Percentiles rank a stretch among this genome's conserved stretches.
phyloP scores from a whole-genome alignment of 2,329 filamentous ascomycete genomes.

The Leptographium lundbergii region DNA sequence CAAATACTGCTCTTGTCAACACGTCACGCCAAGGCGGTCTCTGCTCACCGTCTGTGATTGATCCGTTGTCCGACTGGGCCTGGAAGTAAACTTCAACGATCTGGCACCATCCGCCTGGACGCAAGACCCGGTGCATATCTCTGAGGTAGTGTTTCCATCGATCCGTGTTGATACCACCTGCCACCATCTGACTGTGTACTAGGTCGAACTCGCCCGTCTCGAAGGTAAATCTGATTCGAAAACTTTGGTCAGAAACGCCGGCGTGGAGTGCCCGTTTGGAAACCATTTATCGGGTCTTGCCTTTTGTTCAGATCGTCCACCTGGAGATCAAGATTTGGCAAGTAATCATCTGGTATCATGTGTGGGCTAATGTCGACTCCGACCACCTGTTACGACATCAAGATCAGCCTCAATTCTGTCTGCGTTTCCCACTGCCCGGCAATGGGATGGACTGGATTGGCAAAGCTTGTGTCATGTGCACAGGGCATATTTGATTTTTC shows the following conservation, averaged over 20 bases:
- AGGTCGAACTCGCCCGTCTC: constrained; percentile 63
- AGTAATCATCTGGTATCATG: constrained; percentile 48
- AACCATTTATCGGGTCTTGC: constrained; percentile 21
- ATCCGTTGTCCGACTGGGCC: constrained; percentile 74
- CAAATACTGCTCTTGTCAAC: neutral
- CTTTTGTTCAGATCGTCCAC: constrained; percentile 59
- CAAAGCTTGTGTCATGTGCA: too few species aligned
- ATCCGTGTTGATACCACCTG: constrained; percentile 55
- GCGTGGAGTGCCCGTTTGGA: neutral
- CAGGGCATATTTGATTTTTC: too few species aligned
- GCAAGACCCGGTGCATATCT: constrained; percentile 62
- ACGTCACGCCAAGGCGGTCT: neutral
- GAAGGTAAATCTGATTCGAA: constrained; percentile 46
- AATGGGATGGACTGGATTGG: too few species aligned
- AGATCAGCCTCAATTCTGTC: neutral
- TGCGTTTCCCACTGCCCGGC: neutral
- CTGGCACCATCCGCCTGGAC: constrained; percentile 72
- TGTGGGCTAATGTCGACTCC: constrained; percentile 62
- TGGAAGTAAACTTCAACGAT: constrained; percentile 82
- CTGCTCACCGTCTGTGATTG: constrained; percentile 47
- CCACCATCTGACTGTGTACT: constrained; percentile 64
- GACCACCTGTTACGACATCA: constrained; percentile 38
- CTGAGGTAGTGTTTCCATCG: constrained; percentile 66
- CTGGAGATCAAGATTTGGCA: constrained; percentile 57
- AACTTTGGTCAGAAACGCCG: neutral